A percentile compares a stretch with the other conserved stretches of the same genome.
Evolutionary conservation across 352 stramenopile genomes (phyloP).

Genomic region (Globisporangium orthogonon): DNA sequence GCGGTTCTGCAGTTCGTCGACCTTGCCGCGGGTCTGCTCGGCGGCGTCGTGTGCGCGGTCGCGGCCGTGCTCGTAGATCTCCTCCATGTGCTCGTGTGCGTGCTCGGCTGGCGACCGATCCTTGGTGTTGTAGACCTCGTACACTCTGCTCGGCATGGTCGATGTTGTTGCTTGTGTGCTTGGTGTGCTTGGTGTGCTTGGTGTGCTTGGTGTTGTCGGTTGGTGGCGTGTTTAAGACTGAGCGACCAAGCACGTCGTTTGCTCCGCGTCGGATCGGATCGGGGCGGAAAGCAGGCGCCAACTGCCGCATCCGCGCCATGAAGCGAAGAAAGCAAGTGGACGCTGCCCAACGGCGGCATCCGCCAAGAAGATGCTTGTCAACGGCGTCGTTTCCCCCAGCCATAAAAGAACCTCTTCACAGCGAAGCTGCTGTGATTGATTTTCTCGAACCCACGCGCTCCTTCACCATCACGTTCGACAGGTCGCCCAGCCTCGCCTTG

Average conservation of each 20-base stretch:
- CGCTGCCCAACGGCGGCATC: background rate
- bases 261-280: too few species aligned
- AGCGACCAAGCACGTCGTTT: background rate
- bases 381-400: background rate
- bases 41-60: conserved; percentile 1
- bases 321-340: background rate
- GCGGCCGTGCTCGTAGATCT: conserved; percentile 7
- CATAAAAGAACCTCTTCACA: too few species aligned
- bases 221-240: conserved; percentile 1
- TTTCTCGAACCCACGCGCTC: too few species aligned
- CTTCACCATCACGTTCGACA: too few species aligned
- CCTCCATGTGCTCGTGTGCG: conserved; percentile 4
- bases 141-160: conserved; percentile 14
- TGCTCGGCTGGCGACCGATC: conserved; percentile 4
- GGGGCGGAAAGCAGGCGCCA: background rate
- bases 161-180: background rate
- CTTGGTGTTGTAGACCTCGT: conserved; percentile 11
- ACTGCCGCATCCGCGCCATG: background rate
- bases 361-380: background rate
- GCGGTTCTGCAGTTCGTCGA: conserved; percentile 26
- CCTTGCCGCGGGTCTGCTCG: conserved; percentile 13
- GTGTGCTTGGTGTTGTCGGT: background rate
- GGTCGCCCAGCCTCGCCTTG: too few species aligned
- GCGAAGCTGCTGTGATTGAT: too few species aligned
- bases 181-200: too few species aligned